Percentiles rank a stretch among this genome's conserved stretches.
Evolutionary conservation across 176 grass and related monocot species (phyloP).

Genomic region (Themeda triandra): DNA sequence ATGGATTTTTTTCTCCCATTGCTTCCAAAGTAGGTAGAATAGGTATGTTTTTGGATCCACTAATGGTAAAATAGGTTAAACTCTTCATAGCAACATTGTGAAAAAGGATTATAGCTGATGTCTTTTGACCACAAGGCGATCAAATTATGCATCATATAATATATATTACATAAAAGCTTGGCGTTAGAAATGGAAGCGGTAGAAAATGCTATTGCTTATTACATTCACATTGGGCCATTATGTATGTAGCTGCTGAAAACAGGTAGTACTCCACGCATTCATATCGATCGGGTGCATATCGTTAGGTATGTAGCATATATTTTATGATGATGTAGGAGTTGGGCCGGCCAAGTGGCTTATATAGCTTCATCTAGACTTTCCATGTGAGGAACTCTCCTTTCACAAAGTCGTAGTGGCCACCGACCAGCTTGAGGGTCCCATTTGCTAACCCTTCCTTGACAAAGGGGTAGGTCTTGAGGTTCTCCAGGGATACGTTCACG

Average conservation of each 20-base stretch:
- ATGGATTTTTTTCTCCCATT: neutral
- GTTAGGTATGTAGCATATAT: neutral
- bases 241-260: neutral
- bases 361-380: neutral
- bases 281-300: neutral
- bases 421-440: constrained; percentile 53
- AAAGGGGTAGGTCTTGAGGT: constrained; percentile 66
- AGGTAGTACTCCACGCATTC: neutral
- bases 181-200: neutral
- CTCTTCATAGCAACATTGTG: neutral
- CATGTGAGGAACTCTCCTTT: constrained; percentile 39
- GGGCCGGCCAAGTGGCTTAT: neutral
- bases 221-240: neutral
- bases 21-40: neutral
- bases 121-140: constrained; percentile 22
- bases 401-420: constrained; percentile 59
- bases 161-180: neutral
- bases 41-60: neutral
- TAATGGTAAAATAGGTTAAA: neutral
- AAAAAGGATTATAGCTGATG: neutral
- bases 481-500: constrained; percentile 53
- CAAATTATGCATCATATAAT: constrained; percentile 22
- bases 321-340: neutral
- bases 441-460: constrained; percentile 48
- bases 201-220: constrained; percentile 9